Conservation (phyloP, 23 red algal genomes). For the Gracilaria gracilis region DNA sequence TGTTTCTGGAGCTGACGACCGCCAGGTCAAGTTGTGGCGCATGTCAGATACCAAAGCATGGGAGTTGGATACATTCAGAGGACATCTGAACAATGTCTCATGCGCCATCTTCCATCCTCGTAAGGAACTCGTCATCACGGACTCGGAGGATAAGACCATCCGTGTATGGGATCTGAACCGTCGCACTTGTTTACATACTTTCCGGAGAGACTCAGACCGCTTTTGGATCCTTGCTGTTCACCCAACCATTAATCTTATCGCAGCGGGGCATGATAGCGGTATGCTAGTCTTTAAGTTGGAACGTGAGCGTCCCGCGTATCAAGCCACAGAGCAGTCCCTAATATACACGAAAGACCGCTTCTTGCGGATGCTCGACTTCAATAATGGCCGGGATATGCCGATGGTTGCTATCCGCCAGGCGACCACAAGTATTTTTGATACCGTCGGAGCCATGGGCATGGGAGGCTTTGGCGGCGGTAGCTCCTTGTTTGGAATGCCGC, state of each 20-base stretch:
- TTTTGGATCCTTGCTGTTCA: constrained; percentile 99
- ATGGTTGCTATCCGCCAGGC: constrained; percentile 80
- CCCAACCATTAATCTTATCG: constrained; percentile 89
- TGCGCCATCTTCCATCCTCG: constrained; percentile 98
- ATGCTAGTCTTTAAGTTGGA: constrained; percentile 98
- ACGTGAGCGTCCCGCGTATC: constrained; percentile 94
- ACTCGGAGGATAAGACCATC: constrained; percentile 98
- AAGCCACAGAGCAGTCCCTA: constrained; percentile 63
- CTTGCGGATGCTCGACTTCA: constrained; percentile 89
- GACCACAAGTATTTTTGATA: constrained; percentile 79
- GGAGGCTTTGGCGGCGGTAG: constrained; percentile 48
- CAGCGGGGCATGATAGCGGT: constrained; percentile 97
- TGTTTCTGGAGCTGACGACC: constrained; percentile 95
- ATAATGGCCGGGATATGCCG: constrained; percentile 94
- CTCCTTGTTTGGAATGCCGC: constrained; percentile 23
- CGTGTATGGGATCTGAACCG: constrained; percentile 98
- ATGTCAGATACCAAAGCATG: constrained; percentile 94
- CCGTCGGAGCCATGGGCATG: constrained; percentile 61
- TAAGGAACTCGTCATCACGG: constrained; percentile 88
- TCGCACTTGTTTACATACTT: constrained; percentile 91
- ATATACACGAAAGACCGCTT: constrained; percentile 93
- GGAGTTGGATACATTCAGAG: constrained; percentile 97
- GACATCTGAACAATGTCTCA: constrained; percentile 99
- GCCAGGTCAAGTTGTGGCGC: constrained; percentile 96
- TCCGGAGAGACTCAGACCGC: constrained; percentile 91